These are phyloP conservation scores for Candida ficus DNA, from an alignment of 805 yeast genomes.

Conservation along the genomic window DNA sequence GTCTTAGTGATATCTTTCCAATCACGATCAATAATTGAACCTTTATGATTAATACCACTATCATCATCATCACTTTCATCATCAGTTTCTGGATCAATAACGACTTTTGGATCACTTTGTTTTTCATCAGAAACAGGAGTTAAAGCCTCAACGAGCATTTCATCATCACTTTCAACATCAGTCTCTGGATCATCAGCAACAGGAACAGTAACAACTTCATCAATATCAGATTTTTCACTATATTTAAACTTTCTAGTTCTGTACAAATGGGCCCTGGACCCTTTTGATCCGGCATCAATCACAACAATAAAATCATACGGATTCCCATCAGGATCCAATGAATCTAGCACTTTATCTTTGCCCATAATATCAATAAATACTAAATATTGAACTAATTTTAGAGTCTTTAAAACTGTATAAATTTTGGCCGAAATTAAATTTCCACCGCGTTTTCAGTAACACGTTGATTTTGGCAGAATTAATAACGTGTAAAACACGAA, in stretches of 20 bases:
- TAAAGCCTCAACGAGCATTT: background rate
- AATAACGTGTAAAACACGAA: too few species aligned
- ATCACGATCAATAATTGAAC: constrained; percentile 8
- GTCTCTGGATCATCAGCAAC: background rate
- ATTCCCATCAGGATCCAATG: constrained; percentile 35
- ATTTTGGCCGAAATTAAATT: too few species aligned
- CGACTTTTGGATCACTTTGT: background rate
- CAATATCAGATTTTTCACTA: background rate
- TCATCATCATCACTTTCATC: constrained; percentile 1
- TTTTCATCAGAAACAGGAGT: background rate
- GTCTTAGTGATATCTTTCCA: constrained; percentile 3
- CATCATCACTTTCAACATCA: background rate
- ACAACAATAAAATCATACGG: constrained; percentile 59
- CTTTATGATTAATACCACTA: too few species aligned
- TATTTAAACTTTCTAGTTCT: constrained; percentile 15
- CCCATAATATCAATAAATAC: background rate
- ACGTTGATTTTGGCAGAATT: too few species aligned
- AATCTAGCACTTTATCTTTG: constrained; percentile 16
- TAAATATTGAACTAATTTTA: too few species aligned
- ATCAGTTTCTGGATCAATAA: background rate
- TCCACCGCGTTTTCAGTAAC: background rate
- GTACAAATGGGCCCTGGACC: constrained; percentile 57
- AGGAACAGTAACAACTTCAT: background rate
- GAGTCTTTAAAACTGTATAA: too few species aligned
- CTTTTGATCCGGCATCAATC: constrained; percentile 64